These are phyloP conservation scores for Boletus edulis DNA, from an alignment of 768 basidiomycete genomes.

Conservation along the genomic window DNA sequence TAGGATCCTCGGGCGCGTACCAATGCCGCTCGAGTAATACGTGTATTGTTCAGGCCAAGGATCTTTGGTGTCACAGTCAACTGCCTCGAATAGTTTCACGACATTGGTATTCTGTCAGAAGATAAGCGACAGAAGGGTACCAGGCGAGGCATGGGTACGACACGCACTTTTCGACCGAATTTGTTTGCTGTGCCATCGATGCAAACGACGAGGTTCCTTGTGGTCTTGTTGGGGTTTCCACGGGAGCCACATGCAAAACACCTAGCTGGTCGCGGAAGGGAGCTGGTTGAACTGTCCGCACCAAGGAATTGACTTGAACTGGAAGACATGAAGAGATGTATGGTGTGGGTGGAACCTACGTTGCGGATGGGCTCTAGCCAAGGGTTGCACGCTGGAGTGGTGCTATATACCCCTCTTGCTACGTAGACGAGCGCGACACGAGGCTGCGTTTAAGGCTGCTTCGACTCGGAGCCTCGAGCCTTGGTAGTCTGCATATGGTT, in stretches of 20 bases:
- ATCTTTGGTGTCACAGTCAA: constrained; percentile 1
- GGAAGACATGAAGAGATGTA: neutral
- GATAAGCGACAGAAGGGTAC: neutral
- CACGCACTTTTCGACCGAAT: constrained; percentile 4
- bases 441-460: too few species aligned
- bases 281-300: neutral
- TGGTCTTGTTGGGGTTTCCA: neutral
- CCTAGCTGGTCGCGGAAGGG: neutral
- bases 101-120: constrained; percentile 5
- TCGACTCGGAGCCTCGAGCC: neutral
- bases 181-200: constrained; percentile 8
- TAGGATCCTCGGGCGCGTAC: constrained; percentile 3
- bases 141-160: neutral
- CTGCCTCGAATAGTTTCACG: constrained; percentile 6
- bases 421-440: neutral
- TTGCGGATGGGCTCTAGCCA: neutral
- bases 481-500: neutral
- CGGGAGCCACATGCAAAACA: neutral
- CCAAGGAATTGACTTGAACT: neutral
- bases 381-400: neutral
- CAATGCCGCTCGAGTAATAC: constrained; percentile 7
- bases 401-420: neutral
- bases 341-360: neutral
- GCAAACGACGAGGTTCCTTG: constrained; percentile 6
- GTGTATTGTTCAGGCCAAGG: constrained; percentile 4